A percentile compares a stretch with the other conserved stretches of the same genome.
These are phyloP conservation scores for Trichoderma asperelloides DNA, from an alignment of 495 filamentous ascomycete species.

Conservation along the genomic window DNA sequence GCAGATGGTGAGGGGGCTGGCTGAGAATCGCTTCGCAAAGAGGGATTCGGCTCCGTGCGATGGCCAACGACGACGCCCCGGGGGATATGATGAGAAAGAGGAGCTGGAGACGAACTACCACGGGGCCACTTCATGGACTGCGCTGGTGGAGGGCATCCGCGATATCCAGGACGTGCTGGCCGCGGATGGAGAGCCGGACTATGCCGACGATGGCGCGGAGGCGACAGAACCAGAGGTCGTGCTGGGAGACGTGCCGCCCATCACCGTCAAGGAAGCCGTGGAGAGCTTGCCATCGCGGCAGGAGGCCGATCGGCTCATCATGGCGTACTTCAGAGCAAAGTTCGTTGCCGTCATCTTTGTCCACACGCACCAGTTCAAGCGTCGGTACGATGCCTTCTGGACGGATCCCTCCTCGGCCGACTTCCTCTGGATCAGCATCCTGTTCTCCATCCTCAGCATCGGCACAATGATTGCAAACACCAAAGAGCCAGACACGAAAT, in stretches of 20 bases:
- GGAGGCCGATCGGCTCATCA: slow-evolving; percentile 32
- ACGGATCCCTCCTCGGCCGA: slow-evolving; percentile 24
- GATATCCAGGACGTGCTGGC: slow-evolving; percentile 25
- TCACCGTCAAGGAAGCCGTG: slow-evolving; percentile 28
- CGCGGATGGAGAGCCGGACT: slow-evolving; percentile 14
- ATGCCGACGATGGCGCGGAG: slow-evolving; percentile 15
- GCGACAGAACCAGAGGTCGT: slow-evolving; percentile 18
- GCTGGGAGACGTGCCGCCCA: slow-evolving; percentile 18
- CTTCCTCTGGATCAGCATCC: slow-evolving; percentile 32
- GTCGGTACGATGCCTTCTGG: slow-evolving; percentile 42
- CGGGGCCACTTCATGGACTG: slow-evolving; percentile 39
- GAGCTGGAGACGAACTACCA: slow-evolving; percentile 31
- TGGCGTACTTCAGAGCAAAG: slow-evolving; percentile 36
- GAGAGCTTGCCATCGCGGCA: slow-evolving; percentile 27
- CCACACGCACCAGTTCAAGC: slow-evolving; percentile 31
- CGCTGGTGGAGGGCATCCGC: slow-evolving; percentile 37
- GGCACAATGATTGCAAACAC: slow-evolving; percentile 22
- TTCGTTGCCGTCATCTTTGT: slow-evolving; percentile 28
- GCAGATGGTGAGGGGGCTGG: slow-evolving; percentile 36
- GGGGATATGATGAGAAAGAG: slow-evolving; percentile 17
- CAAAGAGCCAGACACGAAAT: slow-evolving; percentile 11
- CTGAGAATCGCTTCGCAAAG: slow-evolving; percentile 20
- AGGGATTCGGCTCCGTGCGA: slow-evolving; percentile 9
- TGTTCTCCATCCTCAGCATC: slow-evolving; percentile 31
- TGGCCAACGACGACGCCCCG: slow-evolving; percentile 3